Evolutionary conservation across 352 stramenopile genomes (phyloP).

Genomic region (Phytophthora fragariaefolia): DNA sequence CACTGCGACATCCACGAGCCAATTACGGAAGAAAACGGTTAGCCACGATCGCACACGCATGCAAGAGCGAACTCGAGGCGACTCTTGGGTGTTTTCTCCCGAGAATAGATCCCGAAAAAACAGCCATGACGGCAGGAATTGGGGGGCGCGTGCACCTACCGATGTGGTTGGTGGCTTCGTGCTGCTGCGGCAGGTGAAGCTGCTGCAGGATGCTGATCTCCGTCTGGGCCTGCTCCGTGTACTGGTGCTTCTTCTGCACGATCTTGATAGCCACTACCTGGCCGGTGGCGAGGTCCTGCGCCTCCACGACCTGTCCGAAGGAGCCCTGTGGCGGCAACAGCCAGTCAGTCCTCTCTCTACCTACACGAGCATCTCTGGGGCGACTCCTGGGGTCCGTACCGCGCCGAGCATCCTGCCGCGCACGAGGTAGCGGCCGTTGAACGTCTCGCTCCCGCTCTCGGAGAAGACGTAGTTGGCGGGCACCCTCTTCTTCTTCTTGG

Average conservation of each 20-base stretch:
- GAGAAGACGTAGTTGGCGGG: conserved; percentile 68
- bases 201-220: conserved; percentile 97
- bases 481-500: conserved; percentile 70
- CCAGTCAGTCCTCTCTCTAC: conserved; percentile 25
- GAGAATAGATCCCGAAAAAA: conserved; percentile 33
- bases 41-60: conserved; percentile 14
- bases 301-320: conserved; percentile 87
- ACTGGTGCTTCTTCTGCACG: conserved; percentile 98
- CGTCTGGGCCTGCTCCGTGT: conserved; percentile 96
- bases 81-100: conserved; percentile 17
- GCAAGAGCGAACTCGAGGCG: conserved; percentile 2
- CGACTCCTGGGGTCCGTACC: conserved; percentile 43
- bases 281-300: conserved; percentile 74
- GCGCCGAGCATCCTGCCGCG: conserved; percentile 71
- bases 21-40: conserved; percentile 18
- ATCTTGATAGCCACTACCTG: conserved; percentile 99
- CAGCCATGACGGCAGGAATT: conserved; percentile 2
- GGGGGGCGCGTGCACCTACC: conserved; percentile 58
- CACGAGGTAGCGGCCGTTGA: conserved; percentile 83
- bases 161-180: conserved; percentile 91
- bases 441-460: conserved; percentile 65
- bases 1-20: conserved; percentile 61
- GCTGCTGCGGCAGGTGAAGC: conserved; percentile 78
- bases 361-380: neutral
- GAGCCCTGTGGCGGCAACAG: conserved; percentile 55